These are phyloP conservation scores for Ceratobasidium sp. DNA, from an alignment of 1,284 basidiomycete genomes.

Conservation along the genomic window DNA sequence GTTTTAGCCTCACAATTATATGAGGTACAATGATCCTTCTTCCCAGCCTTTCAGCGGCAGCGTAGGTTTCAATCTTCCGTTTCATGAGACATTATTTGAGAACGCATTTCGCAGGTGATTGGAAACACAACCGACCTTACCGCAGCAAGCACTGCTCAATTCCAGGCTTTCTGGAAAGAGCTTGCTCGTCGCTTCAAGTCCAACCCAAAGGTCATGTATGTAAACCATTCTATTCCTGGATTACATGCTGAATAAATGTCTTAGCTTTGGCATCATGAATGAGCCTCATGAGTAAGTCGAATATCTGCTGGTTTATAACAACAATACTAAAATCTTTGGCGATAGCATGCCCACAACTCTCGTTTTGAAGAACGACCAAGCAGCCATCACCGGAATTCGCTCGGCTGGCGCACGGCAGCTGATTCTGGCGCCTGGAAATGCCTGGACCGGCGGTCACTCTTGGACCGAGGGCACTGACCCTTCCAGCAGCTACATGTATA, in stretches of 20 bases:
- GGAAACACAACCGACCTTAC: slow-evolving; percentile 62
- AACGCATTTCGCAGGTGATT: slow-evolving; percentile 57
- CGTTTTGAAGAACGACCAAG: slow-evolving; percentile 61
- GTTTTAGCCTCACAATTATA: slow-evolving; percentile 63
- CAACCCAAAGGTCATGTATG: slow-evolving; percentile 49
- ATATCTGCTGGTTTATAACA: neutral
- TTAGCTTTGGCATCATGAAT: slow-evolving; percentile 56
- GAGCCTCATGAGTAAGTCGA: slow-evolving; percentile 59
- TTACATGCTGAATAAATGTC: neutral
- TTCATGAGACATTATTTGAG: neutral
- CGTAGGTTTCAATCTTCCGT: slow-evolving; percentile 53
- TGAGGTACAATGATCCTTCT: slow-evolving; percentile 63
- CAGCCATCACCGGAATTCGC: slow-evolving; percentile 63
- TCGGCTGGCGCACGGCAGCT: slow-evolving; percentile 61
- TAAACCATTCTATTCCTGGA: neutral
- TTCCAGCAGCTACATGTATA: slow-evolving; percentile 62
- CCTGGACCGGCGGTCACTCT: slow-evolving; percentile 63
- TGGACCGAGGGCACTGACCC: slow-evolving; percentile 60
- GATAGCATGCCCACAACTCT: slow-evolving; percentile 58
- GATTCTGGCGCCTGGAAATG: slow-evolving; percentile 64
- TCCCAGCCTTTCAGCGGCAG: slow-evolving; percentile 62
- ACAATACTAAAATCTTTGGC: slow-evolving; percentile 8
- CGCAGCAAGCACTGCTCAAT: slow-evolving; percentile 60
- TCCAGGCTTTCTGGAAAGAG: slow-evolving; percentile 51
- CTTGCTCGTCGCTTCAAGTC: slow-evolving; percentile 51